Percentiles rank a stretch among this genome's conserved stretches.
Conservation (phyloP, 495 filamentous ascomycete species). For the Daldinia decipiens region DNA sequence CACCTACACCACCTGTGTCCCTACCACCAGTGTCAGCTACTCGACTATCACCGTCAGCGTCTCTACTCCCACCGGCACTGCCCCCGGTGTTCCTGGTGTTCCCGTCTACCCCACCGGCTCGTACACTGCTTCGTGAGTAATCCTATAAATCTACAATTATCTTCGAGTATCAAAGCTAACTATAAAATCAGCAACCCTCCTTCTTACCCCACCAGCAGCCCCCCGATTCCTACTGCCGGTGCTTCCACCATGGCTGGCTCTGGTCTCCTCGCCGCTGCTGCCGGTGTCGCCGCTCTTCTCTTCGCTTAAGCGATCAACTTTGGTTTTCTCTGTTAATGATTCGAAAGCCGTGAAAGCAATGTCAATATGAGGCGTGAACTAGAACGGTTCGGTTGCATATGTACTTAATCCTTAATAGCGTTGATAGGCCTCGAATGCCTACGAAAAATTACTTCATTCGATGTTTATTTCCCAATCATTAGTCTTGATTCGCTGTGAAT, state of each 20-base stretch:
- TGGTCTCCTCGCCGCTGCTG: slow-evolving; percentile 59
- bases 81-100: background rate
- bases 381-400: slow-evolving; percentile 50
- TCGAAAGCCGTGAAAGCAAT: slow-evolving; percentile 40
- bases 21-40: slow-evolving; percentile 61
- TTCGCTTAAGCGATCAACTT: slow-evolving; percentile 57
- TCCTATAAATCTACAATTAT: background rate
- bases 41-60: slow-evolving; percentile 57
- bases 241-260: slow-evolving; percentile 58
- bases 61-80: slow-evolving; percentile 53
- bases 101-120: slow-evolving; percentile 41
- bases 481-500: too few species aligned
- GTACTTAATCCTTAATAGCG: slow-evolving; percentile 61
- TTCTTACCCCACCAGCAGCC: slow-evolving; percentile 47
- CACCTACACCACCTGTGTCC: slow-evolving; percentile 49
- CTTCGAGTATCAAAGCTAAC: background rate
- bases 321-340: slow-evolving; percentile 42
- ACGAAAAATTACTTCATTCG: slow-evolving; percentile 34
- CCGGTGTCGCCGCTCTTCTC: slow-evolving; percentile 62
- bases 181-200: slow-evolving; percentile 35
- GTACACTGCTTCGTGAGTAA: slow-evolving; percentile 46
- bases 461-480: background rate
- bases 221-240: slow-evolving; percentile 55
- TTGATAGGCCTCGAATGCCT: slow-evolving; percentile 43
- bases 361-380: slow-evolving; percentile 40